These are phyloP conservation scores for Dichotomopilus funicola DNA, from an alignment of 2,329 filamentous ascomycete genomes.

Conservation along the genomic window DNA sequence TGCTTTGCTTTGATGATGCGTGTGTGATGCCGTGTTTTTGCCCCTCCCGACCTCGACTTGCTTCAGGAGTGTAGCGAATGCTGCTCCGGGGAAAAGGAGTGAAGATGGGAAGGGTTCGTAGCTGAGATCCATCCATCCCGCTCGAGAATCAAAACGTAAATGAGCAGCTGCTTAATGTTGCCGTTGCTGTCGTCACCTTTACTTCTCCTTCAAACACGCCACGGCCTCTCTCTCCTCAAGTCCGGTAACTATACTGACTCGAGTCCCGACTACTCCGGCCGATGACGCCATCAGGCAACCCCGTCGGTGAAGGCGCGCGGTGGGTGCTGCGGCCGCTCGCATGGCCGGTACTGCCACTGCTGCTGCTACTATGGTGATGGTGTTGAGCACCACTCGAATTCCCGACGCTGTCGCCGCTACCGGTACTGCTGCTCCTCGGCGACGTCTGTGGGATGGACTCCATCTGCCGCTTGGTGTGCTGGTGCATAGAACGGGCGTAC, in stretches of 20 bases:
- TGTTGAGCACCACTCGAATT: too few species aligned
- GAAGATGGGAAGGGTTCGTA: too few species aligned
- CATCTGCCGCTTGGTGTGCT: slow-evolving; percentile 61
- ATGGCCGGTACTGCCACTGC: too few species aligned
- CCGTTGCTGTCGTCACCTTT: not conserved
- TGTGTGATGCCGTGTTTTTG: too few species aligned
- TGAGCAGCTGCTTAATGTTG: not conserved
- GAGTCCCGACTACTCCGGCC: slow-evolving; percentile 11
- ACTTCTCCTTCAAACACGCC: not conserved
- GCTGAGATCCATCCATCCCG: too few species aligned
- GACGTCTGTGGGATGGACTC: slow-evolving; percentile 47
- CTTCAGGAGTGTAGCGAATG: too few species aligned
- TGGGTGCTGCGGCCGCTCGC: too few species aligned
- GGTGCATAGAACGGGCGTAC: slow-evolving; percentile 57
- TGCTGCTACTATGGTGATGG: too few species aligned
- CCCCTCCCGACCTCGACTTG: too few species aligned
- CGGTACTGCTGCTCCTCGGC: not conserved
- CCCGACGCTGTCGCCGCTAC: too few species aligned
- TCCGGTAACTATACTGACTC: slow-evolving; percentile 18
- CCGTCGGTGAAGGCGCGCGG: slow-evolving; percentile 10
- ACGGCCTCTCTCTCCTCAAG: not conserved
- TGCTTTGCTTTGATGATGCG: not conserved
- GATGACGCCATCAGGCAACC: slow-evolving; percentile 26
- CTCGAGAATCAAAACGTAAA: too few species aligned
- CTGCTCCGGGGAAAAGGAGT: too few species aligned